These are phyloP conservation scores for Dillenia suffruticosa DNA, from an alignment of 164 flowering plant genomes.

Conservation along the genomic window DNA sequence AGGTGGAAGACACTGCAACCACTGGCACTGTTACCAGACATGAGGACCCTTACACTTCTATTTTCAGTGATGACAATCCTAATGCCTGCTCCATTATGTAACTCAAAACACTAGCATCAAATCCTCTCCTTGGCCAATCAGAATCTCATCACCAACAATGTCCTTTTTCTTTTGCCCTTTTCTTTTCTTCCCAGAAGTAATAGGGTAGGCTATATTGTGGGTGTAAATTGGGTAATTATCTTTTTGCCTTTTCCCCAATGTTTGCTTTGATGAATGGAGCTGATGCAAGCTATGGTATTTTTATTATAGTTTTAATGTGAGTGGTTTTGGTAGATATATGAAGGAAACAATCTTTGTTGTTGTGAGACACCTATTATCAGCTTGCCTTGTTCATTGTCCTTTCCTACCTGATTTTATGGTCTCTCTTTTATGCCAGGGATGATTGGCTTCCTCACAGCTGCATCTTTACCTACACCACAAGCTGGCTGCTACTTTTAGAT, in stretches of 20 bases:
- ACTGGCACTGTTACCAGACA: conserved; percentile 19
- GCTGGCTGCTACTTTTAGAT: too few relatives aligned
- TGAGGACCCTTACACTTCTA: conserved; percentile 44
- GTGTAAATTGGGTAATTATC: conserved; percentile 1
- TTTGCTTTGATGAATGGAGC: not conserved
- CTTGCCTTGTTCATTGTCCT: conserved; percentile 2
- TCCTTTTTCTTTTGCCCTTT: not conserved
- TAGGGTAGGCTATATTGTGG: too few relatives aligned
- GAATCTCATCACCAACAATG: not conserved
- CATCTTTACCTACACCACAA: too few relatives aligned
- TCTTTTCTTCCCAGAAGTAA: too few relatives aligned
- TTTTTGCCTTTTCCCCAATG: not conserved
- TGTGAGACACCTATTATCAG: conserved; percentile 11
- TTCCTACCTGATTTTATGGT: conserved; percentile 6
- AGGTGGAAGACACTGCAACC: conserved; percentile 25
- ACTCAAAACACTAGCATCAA: not conserved
- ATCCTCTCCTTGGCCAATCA: not conserved
- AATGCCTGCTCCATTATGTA: conserved; percentile 73
- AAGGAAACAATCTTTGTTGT: conserved; percentile 6
- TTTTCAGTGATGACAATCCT: conserved; percentile 76
- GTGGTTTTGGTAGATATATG: conserved; percentile 7
- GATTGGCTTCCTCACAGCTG: too few relatives aligned
- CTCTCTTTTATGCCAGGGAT: conserved; percentile 1
- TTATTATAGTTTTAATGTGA: conserved; percentile 6
- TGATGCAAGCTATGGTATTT: not conserved